phyloP scores from a whole-genome alignment of 805 yeast genomes.

The Yarrowia keelungensis region DNA sequence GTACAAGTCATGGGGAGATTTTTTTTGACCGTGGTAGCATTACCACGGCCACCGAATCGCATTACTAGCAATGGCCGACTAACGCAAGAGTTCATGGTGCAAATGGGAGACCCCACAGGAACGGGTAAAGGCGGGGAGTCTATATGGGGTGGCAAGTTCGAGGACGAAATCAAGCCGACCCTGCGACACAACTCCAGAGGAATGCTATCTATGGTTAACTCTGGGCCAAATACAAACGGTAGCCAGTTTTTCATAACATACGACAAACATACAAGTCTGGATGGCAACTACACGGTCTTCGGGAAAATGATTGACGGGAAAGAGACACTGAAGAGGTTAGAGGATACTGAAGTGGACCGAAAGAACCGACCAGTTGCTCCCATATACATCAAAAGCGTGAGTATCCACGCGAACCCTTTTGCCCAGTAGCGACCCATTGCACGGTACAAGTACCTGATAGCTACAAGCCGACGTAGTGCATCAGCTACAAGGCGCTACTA shows the following conservation, averaged over 20 bases:
- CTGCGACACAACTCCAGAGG: slow-evolving; percentile 81
- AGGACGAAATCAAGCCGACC: slow-evolving; percentile 48
- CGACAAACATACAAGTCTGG: slow-evolving; percentile 71
- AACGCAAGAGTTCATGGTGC: slow-evolving; percentile 49
- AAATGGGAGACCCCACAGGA: slow-evolving; percentile 52
- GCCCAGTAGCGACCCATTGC: slow-evolving; percentile 45
- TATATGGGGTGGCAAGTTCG: slow-evolving; percentile 56
- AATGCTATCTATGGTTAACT: slow-evolving; percentile 87
- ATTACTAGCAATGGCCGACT: slow-evolving; percentile 13
- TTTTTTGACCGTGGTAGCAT: too few species aligned
- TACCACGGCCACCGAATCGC: not conserved
- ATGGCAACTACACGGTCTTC: slow-evolving; percentile 77
- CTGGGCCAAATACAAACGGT: slow-evolving; percentile 92
- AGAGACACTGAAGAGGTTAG: slow-evolving; percentile 63
- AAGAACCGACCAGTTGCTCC: slow-evolving; percentile 52
- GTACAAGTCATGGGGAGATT: not conserved
- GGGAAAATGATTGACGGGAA: slow-evolving; percentile 63
- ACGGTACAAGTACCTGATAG: too few species aligned
- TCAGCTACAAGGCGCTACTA: too few species aligned
- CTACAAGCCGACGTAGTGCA: too few species aligned
- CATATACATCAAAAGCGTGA: slow-evolving; percentile 47
- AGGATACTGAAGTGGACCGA: slow-evolving; percentile 59
- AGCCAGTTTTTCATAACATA: slow-evolving; percentile 90
- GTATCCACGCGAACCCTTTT: slow-evolving; percentile 56
- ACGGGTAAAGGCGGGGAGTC: slow-evolving; percentile 51